A percentile compares a stretch with the other conserved stretches of the same genome.
Conservation (phyloP, 768 basidiomycete genomes). For the Glaciozyma martinii region DNA sequence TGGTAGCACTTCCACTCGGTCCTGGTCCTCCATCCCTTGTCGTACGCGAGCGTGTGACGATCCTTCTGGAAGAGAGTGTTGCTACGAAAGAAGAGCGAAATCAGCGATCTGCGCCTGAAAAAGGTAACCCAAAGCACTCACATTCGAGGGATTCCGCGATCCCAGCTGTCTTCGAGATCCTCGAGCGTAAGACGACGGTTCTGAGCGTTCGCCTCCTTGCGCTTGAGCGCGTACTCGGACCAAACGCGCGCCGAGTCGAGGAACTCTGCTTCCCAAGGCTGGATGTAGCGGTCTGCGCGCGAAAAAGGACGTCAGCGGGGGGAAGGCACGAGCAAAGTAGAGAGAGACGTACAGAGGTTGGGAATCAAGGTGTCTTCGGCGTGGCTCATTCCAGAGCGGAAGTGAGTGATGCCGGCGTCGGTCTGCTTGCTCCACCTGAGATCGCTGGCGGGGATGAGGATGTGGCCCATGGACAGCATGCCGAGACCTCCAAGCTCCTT, state of each 20-base stretch:
- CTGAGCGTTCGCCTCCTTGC: slow-evolving; percentile 98
- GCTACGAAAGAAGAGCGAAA: slow-evolving; percentile 54
- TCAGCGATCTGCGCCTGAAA: not conserved
- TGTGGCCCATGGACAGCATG: slow-evolving; percentile 99
- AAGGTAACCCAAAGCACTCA: not conserved
- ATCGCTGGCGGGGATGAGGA: slow-evolving; percentile 95
- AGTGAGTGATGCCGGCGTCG: slow-evolving; percentile 93
- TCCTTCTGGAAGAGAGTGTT: slow-evolving; percentile 66
- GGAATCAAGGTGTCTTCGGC: slow-evolving; percentile 93
- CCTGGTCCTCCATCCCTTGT: slow-evolving; percentile 96
- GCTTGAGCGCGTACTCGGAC: slow-evolving; percentile 99
- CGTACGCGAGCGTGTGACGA: slow-evolving; percentile 68
- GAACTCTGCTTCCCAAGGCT: slow-evolving; percentile 61
- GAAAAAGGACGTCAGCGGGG: not conserved
- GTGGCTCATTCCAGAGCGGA: slow-evolving; percentile 97
- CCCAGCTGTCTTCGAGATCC: slow-evolving; percentile 97
- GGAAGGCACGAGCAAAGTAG: too few species aligned
- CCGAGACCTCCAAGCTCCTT: slow-evolving; percentile 98
- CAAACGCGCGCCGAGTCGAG: slow-evolving; percentile 96
- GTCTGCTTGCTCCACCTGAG: slow-evolving; percentile 98
- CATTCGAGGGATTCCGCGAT: slow-evolving; percentile 94
- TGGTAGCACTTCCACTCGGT: slow-evolving; percentile 99
- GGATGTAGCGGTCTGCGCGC: slow-evolving; percentile 57
- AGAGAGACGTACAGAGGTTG: slow-evolving; percentile 51
- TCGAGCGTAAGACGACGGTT: slow-evolving; percentile 93